A percentile compares a stretch with the other conserved stretches of the same genome.
These are phyloP conservation scores for Teunomyces barrocoloradensis DNA, from an alignment of 805 yeast species.

Conservation along the genomic window DNA sequence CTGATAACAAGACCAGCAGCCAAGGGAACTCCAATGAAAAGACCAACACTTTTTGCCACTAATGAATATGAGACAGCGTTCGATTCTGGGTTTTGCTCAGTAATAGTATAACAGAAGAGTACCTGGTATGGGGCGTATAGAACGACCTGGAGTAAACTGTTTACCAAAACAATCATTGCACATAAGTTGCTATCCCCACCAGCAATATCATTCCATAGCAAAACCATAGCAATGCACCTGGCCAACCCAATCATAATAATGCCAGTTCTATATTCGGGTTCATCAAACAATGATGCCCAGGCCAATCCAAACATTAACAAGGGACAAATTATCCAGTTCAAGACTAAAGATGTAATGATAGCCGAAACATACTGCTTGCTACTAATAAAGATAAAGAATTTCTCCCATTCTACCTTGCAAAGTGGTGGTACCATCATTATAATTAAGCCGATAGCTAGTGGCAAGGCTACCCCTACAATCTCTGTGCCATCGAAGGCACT, in stretches of 20 bases:
- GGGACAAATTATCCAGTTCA: constrained; percentile 60
- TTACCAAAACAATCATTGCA: constrained; percentile 50
- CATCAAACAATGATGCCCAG: constrained; percentile 50
- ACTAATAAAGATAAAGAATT: constrained; percentile 17
- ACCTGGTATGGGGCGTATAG: constrained; percentile 53
- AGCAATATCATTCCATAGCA: constrained; percentile 56
- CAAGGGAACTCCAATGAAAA: constrained; percentile 55
- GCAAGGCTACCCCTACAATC: constrained; percentile 40
- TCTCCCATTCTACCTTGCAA: constrained; percentile 54
- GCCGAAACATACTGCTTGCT: constrained; percentile 6
- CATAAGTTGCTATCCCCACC: constrained; percentile 51
- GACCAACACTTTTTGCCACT: constrained; percentile 50
- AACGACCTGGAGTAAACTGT: constrained; percentile 49
- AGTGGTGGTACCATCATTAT: constrained; percentile 59
- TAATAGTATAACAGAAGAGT: constrained; percentile 46
- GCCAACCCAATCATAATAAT: constrained; percentile 61
- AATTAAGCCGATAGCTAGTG: constrained; percentile 49
- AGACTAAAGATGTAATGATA: constrained; percentile 31
- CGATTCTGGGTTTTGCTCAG: constrained; percentile 22
- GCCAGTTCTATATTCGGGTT: constrained; percentile 49
- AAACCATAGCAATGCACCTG: constrained; percentile 62
- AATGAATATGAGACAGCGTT: constrained; percentile 26
- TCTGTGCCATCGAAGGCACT: constrained; percentile 32
- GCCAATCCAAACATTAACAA: constrained; percentile 55
- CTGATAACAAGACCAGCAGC: constrained; percentile 45